These are phyloP conservation scores for Trichoderma orchidacearum DNA, from an alignment of 495 filamentous ascomycete species.

Conservation along the genomic window DNA sequence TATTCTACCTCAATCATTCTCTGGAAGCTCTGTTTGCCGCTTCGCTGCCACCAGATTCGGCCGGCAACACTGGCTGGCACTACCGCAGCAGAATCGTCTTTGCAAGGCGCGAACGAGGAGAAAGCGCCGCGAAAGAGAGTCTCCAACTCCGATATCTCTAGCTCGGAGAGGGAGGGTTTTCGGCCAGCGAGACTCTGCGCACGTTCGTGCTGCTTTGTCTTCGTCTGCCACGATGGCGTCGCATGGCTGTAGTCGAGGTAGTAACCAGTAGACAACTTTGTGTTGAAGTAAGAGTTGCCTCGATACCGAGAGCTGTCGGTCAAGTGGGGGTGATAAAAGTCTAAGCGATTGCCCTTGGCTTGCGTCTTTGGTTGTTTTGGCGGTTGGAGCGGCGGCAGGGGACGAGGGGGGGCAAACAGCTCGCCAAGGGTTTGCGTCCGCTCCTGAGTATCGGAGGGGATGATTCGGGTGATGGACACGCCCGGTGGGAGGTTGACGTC, in stretches of 20 bases:
- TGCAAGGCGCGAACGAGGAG: constrained; percentile 75
- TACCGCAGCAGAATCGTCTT: constrained; percentile 65
- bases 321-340: constrained; percentile 46
- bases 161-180: constrained; percentile 37
- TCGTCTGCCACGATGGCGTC: constrained; percentile 40
- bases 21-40: constrained; percentile 47
- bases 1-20: constrained; percentile 26
- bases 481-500: constrained; percentile 60
- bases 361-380: constrained; percentile 54
- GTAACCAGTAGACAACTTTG: constrained; percentile 44
- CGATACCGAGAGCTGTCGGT: constrained; percentile 42
- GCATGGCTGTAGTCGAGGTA: constrained; percentile 59
- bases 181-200: constrained; percentile 53
- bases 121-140: constrained; percentile 70
- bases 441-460: constrained; percentile 31
- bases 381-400: constrained; percentile 52
- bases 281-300: constrained; percentile 35
- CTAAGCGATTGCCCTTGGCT: constrained; percentile 45
- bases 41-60: constrained; percentile 75
- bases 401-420: constrained; percentile 59
- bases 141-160: constrained; percentile 51
- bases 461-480: constrained; percentile 54
- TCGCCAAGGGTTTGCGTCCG: constrained; percentile 59
- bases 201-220: constrained; percentile 56
- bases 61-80: constrained; percentile 56